Conservation (phyloP, 192 early-diverging fungal species). For the Allomyces macrogynus region DNA sequence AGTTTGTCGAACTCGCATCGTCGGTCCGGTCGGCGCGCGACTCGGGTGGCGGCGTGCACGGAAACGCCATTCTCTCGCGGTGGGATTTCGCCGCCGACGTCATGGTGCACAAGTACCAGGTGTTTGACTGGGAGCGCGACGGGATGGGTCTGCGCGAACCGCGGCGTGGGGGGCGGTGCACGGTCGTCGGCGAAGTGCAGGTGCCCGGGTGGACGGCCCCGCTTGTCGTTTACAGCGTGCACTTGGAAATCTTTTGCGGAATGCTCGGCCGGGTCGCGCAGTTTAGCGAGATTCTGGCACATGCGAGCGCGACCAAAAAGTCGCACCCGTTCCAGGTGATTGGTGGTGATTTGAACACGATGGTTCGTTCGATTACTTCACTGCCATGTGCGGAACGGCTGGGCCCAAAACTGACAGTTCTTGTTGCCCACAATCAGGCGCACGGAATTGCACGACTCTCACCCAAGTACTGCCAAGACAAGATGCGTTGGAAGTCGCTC, state of each 20-base stretch:
- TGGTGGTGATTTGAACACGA: constrained; percentile 18
- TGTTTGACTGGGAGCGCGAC: constrained; percentile 47
- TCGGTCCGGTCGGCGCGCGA: constrained; percentile 20
- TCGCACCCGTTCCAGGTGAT: constrained; percentile 43
- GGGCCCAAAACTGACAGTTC: no score
- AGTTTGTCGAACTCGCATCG: constrained; percentile 51
- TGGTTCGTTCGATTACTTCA: no score
- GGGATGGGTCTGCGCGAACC: constrained; percentile 41
- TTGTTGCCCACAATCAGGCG: constrained; percentile 12
- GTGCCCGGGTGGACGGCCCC: constrained; percentile 29
- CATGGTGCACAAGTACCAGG: constrained; percentile 43
- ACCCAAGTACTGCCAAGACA: constrained; percentile 35
- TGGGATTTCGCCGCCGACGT: constrained; percentile 37
- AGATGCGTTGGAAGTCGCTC: constrained; percentile 38
- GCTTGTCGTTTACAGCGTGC: not conserved
- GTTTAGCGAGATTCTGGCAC: constrained; percentile 45
- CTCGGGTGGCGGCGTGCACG: constrained; percentile 53
- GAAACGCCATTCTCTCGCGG: constrained; percentile 50
- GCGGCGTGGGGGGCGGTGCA: constrained; percentile 39
- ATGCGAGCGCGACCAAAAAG: constrained; percentile 18
- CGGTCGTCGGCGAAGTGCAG: constrained; percentile 35
- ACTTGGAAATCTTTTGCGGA: constrained; percentile 36
- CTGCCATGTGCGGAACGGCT: no score
- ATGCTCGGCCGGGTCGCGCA: constrained; percentile 43
- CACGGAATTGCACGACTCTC: constrained; percentile 53